These are phyloP conservation scores for Meyerozyma sp. DNA, from an alignment of 1,139 yeast species.

Conservation along the genomic window DNA sequence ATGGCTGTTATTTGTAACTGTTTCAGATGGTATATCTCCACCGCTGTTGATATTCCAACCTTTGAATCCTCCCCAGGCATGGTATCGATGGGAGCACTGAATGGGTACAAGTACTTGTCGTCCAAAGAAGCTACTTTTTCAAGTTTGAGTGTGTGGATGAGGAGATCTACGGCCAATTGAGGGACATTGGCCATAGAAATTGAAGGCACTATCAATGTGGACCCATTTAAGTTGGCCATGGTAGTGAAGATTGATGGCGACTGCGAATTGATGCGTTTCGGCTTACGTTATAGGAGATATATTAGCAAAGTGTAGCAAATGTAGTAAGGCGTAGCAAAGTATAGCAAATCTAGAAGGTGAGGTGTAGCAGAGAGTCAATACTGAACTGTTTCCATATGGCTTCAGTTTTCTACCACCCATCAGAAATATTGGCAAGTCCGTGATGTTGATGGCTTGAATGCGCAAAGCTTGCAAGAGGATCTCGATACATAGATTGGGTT, in stretches of 20 bases:
- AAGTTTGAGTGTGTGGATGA: constrained; percentile 58
- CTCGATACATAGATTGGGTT: neutral
- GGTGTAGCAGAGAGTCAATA: too few species aligned
- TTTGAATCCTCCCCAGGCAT: constrained; percentile 9
- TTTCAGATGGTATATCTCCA: constrained; percentile 52
- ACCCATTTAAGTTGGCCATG: constrained; percentile 3
- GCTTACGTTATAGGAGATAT: neutral
- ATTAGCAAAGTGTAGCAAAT: neutral
- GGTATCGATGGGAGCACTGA: constrained; percentile 72
- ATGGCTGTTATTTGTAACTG: constrained; percentile 46
- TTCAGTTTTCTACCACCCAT: neutral
- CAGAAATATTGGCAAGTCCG: neutral
- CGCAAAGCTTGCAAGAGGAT: neutral
- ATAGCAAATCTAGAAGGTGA: too few species aligned
- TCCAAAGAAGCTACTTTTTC: constrained; percentile 51
- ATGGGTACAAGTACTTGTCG: constrained; percentile 66
- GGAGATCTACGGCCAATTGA: constrained; percentile 70
- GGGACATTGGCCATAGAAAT: constrained; percentile 90
- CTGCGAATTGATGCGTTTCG: neutral
- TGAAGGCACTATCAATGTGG: constrained; percentile 59
- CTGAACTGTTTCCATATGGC: neutral
- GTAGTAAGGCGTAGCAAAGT: too few species aligned
- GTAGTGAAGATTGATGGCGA: neutral
- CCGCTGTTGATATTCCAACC: constrained; percentile 49
- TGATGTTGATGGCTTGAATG: neutral